phyloP scores from a whole-genome alignment of 2,329 filamentous ascomycete genomes.

The Aspergillus calidoustus region DNA sequence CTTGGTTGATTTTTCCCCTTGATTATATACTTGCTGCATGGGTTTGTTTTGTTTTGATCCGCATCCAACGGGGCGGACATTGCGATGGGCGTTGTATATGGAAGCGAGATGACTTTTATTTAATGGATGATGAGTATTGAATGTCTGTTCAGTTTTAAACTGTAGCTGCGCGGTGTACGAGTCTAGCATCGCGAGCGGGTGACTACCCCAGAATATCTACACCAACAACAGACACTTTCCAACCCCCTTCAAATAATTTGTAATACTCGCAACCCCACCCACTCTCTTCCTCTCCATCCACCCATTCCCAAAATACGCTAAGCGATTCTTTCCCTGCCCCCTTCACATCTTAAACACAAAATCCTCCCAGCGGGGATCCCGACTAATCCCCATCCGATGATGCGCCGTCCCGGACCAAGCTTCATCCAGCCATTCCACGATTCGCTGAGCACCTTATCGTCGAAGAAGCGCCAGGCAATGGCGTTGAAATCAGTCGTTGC shows the following conservation, averaged over 20 bases:
- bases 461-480: neutral
- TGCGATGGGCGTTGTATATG: neutral
- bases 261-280: neutral
- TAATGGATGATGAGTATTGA: neutral
- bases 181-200: neutral
- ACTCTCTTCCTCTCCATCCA: neutral
- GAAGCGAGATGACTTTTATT: neutral
- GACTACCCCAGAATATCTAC: no score
- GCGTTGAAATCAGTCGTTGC: neutral
- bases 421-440: neutral
- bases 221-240: neutral
- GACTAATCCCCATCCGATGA: neutral
- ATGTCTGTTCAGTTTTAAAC: neutral
- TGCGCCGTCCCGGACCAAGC: neutral
- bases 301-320: neutral
- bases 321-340: neutral
- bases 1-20: neutral
- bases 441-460: neutral
- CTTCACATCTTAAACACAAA: neutral
- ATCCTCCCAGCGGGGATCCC: neutral
- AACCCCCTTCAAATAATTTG: neutral
- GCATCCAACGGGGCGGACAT: neutral
- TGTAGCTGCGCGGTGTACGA: no score
- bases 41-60: neutral
- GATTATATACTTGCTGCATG: neutral